phyloP scores from a whole-genome alignment of 208 protist species.

The Acanthamoeba lenticulata region DNA sequence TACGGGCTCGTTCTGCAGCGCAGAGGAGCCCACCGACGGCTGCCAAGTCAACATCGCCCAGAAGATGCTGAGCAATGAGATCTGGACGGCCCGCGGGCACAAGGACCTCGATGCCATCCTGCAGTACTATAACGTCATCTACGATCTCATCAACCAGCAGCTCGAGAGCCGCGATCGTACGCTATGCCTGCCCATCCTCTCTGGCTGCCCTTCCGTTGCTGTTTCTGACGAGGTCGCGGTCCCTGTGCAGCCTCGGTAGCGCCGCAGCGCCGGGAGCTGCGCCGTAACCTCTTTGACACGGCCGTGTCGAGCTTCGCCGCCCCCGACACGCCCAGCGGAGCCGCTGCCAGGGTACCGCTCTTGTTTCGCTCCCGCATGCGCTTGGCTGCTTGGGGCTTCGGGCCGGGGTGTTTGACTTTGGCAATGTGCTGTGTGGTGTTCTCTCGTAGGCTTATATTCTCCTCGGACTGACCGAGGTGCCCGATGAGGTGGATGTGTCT shows the following conservation, averaged over 20 bases:
- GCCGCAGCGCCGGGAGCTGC: background rate
- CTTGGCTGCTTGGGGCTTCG: background rate
- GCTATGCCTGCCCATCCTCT: background rate
- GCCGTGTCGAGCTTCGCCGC: background rate
- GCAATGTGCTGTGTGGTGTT: no score
- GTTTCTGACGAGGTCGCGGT: background rate
- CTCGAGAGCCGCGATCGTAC: background rate
- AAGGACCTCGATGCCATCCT: constrained; percentile 13
- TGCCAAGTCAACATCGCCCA: constrained; percentile 16
- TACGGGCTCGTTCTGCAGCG: no score
- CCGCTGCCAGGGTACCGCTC: background rate
- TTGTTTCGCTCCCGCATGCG: background rate
- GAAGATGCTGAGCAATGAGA: background rate
- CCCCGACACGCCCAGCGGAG: background rate
- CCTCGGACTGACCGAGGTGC: constrained; percentile 46
- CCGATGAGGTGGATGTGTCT: constrained; percentile 1
- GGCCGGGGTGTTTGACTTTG: no score
- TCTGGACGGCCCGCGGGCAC: background rate
- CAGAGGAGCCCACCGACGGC: no score
- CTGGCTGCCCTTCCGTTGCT: background rate
- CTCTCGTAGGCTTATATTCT: constrained; percentile 7
- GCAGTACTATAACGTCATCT: constrained; percentile 21
- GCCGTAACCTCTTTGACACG: background rate
- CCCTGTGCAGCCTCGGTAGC: background rate
- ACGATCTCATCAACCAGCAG: constrained; percentile 35